phyloP scores from a whole-genome alignment of 2,329 filamentous ascomycete species.

The Monosporascus sp. region DNA sequence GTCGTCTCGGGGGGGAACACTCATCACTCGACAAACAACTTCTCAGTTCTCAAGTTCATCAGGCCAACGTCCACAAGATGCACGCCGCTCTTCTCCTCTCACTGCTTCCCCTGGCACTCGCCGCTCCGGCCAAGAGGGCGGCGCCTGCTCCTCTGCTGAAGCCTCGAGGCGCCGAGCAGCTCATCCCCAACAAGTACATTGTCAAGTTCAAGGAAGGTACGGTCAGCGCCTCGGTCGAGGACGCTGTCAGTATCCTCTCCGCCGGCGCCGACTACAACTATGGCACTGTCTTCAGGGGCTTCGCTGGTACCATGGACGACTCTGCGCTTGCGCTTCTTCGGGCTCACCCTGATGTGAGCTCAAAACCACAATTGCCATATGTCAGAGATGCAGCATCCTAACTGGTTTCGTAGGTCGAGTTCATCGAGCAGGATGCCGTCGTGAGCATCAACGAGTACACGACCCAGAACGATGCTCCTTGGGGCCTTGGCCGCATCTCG shows the following conservation, averaged over 20 bases:
- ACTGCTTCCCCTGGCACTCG: conserved; percentile 11
- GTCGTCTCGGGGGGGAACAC: neutral
- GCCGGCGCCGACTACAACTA: conserved; percentile 18
- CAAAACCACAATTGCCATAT: neutral
- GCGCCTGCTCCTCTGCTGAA: conserved; percentile 9
- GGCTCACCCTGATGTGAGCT: conserved; percentile 30
- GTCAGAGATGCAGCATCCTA: no score
- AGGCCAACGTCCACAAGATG: conserved; percentile 3
- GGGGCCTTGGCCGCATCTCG: conserved; percentile 12
- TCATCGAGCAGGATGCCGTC: conserved; percentile 16
- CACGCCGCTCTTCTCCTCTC: conserved; percentile 9
- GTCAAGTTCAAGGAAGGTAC: conserved; percentile 33
- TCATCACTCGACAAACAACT: neutral
- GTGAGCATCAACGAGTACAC: conserved; percentile 10
- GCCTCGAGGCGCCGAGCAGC: conserved; percentile 5
- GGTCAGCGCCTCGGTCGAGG: conserved; percentile 17
- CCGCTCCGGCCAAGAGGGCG: conserved; percentile 8
- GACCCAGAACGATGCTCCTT: conserved; percentile 6
- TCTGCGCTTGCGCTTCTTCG: conserved; percentile 31
- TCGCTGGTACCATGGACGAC: conserved; percentile 33
- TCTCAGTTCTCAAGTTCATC: neutral
- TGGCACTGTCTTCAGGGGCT: conserved; percentile 26
- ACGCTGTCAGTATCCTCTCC: conserved; percentile 11
- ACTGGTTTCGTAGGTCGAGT: conserved; percentile 10
- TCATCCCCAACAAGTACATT: conserved; percentile 31